Base-by-base conservation (phyloP, 2,329 filamentous ascomycete species). In the Tolypocladium album region DNA sequence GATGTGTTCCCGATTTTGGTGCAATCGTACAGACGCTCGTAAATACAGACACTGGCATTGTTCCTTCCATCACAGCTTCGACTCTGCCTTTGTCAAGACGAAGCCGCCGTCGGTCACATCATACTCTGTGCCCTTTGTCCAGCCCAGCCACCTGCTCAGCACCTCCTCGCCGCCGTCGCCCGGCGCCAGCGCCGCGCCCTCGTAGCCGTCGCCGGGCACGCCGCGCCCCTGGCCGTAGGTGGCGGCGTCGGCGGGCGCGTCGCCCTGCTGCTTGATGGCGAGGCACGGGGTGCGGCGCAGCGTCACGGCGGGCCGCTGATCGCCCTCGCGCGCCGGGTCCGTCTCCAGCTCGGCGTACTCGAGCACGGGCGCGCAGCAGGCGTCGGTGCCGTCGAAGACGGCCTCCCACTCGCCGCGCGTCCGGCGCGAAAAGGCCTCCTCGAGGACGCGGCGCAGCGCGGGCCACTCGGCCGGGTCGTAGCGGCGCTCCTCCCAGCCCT, bases 381-480 rank as follows among this genome's bases (percentile, higher is more conserved):
- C 93, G 75, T 97, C 93, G 0, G 89, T 94, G 13, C 89, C 90
- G 70, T 96, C 90, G 70, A 97, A 97, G 7, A 96, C 77, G 4
- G 62, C 70, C 74, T 96, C 93, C 93, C 93, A 97, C 71, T 96
- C 88, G 0, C 74, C 70, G 40, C 92, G 81, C 5, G 88, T 88
- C 75, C 86, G 90, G 53, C 76, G 73, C 70, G 80, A 84, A 72
- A 97, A 97, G 0, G 76, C 78, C 4, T 70, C 70, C 3, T 80
- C 80, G 65, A 96, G 88, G 3, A 84, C 70, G 1, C 74, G 68
- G 57, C 81, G 80, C 66, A 97, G 78, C 55, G 78, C 81, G 0
- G 84, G 82, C 92, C 92, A 97, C 27, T 80, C 81, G 1, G 65
- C 74, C 59, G 78, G 79, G 66, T 95, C 85, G 42, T 82, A 70